Conservation (phyloP, 805 yeast genomes). For the Saturnispora mendoncae region DNA sequence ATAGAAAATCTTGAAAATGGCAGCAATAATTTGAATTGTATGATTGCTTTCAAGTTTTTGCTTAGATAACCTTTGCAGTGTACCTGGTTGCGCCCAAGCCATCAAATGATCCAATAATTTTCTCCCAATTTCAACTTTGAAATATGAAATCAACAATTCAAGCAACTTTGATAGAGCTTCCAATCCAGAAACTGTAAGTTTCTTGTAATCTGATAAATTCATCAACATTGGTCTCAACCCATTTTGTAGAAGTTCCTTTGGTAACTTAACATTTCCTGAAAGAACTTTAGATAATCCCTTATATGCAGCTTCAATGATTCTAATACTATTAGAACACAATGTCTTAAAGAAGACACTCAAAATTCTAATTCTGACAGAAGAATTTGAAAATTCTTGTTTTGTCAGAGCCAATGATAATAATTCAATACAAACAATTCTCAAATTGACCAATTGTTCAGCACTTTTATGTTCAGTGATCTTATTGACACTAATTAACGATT, state of each 20-base stretch:
- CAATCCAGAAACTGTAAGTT: constrained; percentile 78
- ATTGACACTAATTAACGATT: constrained; percentile 81
- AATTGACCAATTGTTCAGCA: constrained; percentile 74
- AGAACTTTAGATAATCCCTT: constrained; percentile 76
- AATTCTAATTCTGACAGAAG: constrained; percentile 70
- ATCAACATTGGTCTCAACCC: constrained; percentile 92
- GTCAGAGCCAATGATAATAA: constrained; percentile 75
- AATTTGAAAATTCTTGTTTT: constrained; percentile 65
- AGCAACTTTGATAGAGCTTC: constrained; percentile 84
- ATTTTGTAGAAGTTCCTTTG: constrained; percentile 89
- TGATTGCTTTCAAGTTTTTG: constrained; percentile 74
- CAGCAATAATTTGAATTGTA: constrained; percentile 79
- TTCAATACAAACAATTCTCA: constrained; percentile 84
- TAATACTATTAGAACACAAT: constrained; percentile 71
- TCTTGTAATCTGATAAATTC: constrained; percentile 90
- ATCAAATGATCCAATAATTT: constrained; percentile 85
- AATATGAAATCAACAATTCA: constrained; percentile 82
- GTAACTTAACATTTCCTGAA: constrained; percentile 78
- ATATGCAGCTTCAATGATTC: constrained; percentile 90
- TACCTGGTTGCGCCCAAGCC: constrained; percentile 90
- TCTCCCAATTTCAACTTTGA: constrained; percentile 93
- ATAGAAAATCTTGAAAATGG: constrained; percentile 86
- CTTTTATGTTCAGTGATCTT: constrained; percentile 80
- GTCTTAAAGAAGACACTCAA: constrained; percentile 94
- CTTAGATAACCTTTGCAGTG: constrained; percentile 65